Conservation (phyloP, 1,284 basidiomycete species). For the Trichosporon ovoides region DNA sequence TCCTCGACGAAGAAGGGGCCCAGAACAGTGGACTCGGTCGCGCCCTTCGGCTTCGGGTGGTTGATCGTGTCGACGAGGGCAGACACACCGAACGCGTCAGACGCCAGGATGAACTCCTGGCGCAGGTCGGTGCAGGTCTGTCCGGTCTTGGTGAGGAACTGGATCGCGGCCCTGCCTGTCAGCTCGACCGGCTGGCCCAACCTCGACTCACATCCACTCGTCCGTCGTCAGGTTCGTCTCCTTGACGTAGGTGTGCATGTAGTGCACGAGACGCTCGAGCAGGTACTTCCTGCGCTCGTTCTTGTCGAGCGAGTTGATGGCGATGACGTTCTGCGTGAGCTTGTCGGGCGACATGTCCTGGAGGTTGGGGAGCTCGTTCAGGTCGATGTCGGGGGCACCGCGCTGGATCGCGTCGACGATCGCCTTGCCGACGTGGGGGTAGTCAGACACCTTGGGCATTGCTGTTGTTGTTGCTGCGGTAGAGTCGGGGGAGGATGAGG, state of each 20-base stretch:
- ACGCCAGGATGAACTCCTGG: conserved; percentile 79
- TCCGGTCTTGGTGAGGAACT: conserved; percentile 69
- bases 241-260: conserved; percentile 65
- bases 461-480: not conserved
- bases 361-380: conserved; percentile 52
- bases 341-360: conserved; percentile 51
- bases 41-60: conserved; percentile 58
- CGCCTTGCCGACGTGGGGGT: conserved; percentile 24
- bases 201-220: conserved; percentile 64
- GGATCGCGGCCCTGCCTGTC: conserved; percentile 53
- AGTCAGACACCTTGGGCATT: conserved; percentile 21
- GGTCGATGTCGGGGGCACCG: conserved; percentile 23
- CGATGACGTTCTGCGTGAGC: conserved; percentile 57
- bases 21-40: conserved; percentile 69
- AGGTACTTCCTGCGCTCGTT: conserved; percentile 55
- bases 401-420: conserved; percentile 20
- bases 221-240: conserved; percentile 71
- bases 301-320: conserved; percentile 52
- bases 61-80: conserved; percentile 71
- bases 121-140: conserved; percentile 66
- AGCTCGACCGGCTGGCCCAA: not conserved
- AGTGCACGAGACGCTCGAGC: conserved; percentile 55
- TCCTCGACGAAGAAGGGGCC: conserved; percentile 83
- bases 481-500: not conserved
- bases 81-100: conserved; percentile 71